These are phyloP conservation scores for Coelastrella sp. DNA, from an alignment of 139 green algal species.

Conservation along the genomic window DNA sequence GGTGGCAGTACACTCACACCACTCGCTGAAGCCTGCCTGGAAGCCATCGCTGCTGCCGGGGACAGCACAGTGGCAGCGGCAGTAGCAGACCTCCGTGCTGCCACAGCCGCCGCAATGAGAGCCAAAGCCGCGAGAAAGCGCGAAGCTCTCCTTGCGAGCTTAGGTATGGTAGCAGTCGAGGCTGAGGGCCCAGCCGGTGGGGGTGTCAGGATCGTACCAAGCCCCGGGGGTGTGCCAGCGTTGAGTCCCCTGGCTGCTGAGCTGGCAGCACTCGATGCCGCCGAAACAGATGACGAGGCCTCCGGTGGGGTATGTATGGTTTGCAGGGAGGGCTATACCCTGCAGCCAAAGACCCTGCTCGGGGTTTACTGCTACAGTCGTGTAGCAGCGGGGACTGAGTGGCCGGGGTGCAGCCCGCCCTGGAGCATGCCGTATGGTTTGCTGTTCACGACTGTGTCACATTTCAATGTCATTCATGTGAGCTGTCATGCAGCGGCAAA, in stretches of 20 bases:
- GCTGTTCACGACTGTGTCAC: constrained; percentile 54
- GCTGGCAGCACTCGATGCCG: constrained; percentile 56
- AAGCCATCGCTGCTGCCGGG: constrained; percentile 53
- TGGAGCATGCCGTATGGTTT: neutral
- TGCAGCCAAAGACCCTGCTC: constrained; percentile 62
- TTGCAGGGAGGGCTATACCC: constrained; percentile 70
- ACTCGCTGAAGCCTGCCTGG: constrained; percentile 68
- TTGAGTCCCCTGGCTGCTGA: constrained; percentile 49
- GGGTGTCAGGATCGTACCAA: constrained; percentile 8
- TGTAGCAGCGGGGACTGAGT: constrained; percentile 27
- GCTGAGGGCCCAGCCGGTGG: neutral
- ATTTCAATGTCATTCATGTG: constrained; percentile 83
- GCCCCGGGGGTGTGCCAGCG: constrained; percentile 34
- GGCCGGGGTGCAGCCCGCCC: constrained; percentile 38
- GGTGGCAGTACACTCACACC: constrained; percentile 54
- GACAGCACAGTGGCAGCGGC: neutral
- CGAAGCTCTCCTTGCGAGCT: constrained; percentile 58
- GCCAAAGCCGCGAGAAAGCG: constrained; percentile 50
- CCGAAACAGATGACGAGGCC: constrained; percentile 56
- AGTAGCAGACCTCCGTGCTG: constrained; percentile 49
- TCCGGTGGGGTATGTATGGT: constrained; percentile 63
- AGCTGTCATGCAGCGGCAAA: constrained; percentile 70
- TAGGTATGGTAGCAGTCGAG: constrained; percentile 55
- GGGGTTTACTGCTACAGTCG: constrained; percentile 73
- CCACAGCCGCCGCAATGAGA: constrained; percentile 46